Base-by-base conservation (phyloP, 805 yeast species). In the Barnettozyma vustinii region DNA sequence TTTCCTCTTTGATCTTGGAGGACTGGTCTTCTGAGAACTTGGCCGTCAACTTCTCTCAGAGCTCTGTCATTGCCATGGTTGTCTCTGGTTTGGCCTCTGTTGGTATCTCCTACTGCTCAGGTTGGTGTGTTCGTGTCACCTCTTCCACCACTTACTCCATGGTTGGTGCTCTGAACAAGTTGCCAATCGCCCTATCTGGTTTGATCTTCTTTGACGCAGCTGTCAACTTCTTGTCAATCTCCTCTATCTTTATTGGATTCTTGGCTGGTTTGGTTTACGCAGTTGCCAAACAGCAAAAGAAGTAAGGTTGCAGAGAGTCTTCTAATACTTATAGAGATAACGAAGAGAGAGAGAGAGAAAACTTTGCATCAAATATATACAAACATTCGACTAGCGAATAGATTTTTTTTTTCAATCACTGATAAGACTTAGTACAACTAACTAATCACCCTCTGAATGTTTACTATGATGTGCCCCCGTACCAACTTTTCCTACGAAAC, bases 91-190 rank as follows among this genome's bases (percentile, higher is more conserved):
- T 87, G 59, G 84, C 96, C 41, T 85, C 97, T 30, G 96, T 94
- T 47, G 97, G 96, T 74, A 94, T 94, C 67, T 92, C 98, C 41
- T 94, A 94, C 80, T 89, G 97, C 71, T 90, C 98, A 12, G 99
- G 97, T 53, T 94, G 99, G 99, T 94, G 99, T 80, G 96, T 94
- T 57, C 88, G 99, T 75, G 98, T 94, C 56, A 94, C 99, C 40
- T 89, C 97, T 20, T 91, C 98, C 25, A 94, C 99, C 48, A 94
- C 99, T 48, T 94, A 94, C 75, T 89, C 97, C 47, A 94, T 94
- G 99, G 98, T 94, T 51, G 99, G 99, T 69, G 99, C 99, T 48
- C 80, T 94, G 70, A 94, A 94, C 81, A 94, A 94, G 74, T 82
- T 94, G 62, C 99, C 99, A 65, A 89, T 94, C 64, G 99, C 99